Conservation (phyloP, 1,139 yeast genomes). For the Arxiozyma bovina region DNA sequence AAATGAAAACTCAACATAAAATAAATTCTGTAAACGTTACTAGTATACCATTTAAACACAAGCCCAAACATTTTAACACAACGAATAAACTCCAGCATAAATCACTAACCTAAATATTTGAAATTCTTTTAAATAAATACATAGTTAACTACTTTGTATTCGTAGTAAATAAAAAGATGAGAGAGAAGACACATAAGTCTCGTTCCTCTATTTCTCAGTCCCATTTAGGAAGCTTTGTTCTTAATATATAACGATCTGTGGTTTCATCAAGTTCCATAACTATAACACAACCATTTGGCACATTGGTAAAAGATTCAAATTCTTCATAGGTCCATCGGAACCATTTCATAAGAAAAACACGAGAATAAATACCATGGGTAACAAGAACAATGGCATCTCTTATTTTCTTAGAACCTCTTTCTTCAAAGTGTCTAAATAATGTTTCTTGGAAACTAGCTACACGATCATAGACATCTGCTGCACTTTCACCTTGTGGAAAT, state of each 20-base stretch:
- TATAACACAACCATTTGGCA: slow-evolving; percentile 76
- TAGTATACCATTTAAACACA: too few species aligned
- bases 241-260: slow-evolving; percentile 40
- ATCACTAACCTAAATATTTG: background rate
- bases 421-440: slow-evolving; percentile 66
- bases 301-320: slow-evolving; percentile 71
- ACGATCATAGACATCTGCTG: slow-evolving; percentile 89
- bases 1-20: too few species aligned
- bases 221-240: slow-evolving; percentile 42
- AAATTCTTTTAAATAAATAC: background rate
- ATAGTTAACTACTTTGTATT: background rate
- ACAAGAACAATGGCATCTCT: slow-evolving; percentile 61
- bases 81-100: background rate
- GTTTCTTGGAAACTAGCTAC: slow-evolving; percentile 86
- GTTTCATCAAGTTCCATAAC: slow-evolving; percentile 56
- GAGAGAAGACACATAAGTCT: too few species aligned
- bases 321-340: slow-evolving; percentile 85
- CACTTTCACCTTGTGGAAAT: slow-evolving; percentile 89
- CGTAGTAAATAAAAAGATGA: background rate
- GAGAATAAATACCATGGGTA: slow-evolving; percentile 89
- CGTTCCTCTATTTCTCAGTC: background rate
- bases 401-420: slow-evolving; percentile 15
- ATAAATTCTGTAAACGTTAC: too few species aligned
- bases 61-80: too few species aligned
- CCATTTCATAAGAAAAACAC: slow-evolving; percentile 90